Conservation (phyloP, 305 asterid species). For the Fraxinus baroniana region DNA sequence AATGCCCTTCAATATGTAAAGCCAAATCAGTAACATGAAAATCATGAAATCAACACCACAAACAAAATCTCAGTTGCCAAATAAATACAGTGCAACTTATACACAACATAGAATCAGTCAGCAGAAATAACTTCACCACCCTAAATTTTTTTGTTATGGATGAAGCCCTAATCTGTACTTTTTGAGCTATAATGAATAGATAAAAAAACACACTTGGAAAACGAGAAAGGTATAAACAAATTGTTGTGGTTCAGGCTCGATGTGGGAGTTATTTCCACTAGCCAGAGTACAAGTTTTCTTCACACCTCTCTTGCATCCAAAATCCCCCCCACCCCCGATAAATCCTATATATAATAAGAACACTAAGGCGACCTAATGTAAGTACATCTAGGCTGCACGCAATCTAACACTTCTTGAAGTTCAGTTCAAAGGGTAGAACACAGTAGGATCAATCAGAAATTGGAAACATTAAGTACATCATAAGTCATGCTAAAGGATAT, state of each 20-base stretch:
- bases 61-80: not conserved
- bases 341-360: not conserved
- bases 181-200: not conserved
- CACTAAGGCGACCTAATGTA: not conserved
- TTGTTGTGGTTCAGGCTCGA: not conserved
- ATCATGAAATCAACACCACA: not conserved
- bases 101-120: not conserved
- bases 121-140: not conserved
- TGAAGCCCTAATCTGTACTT: not conserved
- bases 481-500: not conserved
- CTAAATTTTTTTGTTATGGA: not conserved
- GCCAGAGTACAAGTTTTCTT: not conserved
- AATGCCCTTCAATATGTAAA: conserved; percentile 58
- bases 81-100: not conserved
- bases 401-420: not conserved
- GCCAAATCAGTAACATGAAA: not conserved
- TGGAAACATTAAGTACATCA: not conserved
- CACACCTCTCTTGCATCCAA: not conserved
- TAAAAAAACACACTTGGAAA: not conserved
- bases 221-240: not conserved
- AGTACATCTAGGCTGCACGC: not conserved
- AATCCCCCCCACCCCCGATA: not conserved
- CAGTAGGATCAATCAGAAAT: not conserved
- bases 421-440: not conserved
- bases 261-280: not conserved